Evolutionary conservation across 768 basidiomycete genomes (phyloP), one percentile per base, ranked within the genome.

Genomic region (Tulasnella sp.): DNA sequence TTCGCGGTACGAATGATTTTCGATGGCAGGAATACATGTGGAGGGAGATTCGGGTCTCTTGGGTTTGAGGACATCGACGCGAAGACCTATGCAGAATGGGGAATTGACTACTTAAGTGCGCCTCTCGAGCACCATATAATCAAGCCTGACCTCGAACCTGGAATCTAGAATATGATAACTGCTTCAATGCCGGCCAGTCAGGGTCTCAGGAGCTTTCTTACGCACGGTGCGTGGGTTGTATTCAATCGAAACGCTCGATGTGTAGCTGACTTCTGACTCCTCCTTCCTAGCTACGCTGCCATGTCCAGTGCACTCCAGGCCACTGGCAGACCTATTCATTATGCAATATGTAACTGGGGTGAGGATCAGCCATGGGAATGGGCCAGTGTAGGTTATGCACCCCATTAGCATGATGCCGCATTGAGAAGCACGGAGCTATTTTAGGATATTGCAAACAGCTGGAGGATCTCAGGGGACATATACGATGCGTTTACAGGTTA

Each of bases 381-480:
- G 82, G 87, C 87, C 16, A 44, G 76, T 12, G 83, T 83, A 58
- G 24, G 82, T 77, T 18, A 42, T 50, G n/a, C 31, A 44, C 14
- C 48, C 22, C 34, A 18, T 34, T 46, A n/a, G 14, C 60, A 12
- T 31, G n/a, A 28, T 31, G 60, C 8, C 42, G 60, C 24, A 28
- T 28, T 81, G 22, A n/a, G 22, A 24, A 16, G 31, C 24, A 44
- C 37, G 22, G 22, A 16, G 31, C 34, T 14, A 41, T 37, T 41
- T 34, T 89, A 76, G 89, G 89, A n/a, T 85, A 88, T 64, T 89
- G 89, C 79, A 87, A 85, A 24, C 86, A 86, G 60, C 82, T 85
- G 41, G 88, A 88, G 88, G 41, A 90, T 90, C 81, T 89, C 88
- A 82, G 90, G 89, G 87, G 86, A 88, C 80, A 89, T 90, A 42